These are phyloP conservation scores for Jamesozyma rosinii DNA, from an alignment of 805 yeast species.

Conservation along the genomic window DNA sequence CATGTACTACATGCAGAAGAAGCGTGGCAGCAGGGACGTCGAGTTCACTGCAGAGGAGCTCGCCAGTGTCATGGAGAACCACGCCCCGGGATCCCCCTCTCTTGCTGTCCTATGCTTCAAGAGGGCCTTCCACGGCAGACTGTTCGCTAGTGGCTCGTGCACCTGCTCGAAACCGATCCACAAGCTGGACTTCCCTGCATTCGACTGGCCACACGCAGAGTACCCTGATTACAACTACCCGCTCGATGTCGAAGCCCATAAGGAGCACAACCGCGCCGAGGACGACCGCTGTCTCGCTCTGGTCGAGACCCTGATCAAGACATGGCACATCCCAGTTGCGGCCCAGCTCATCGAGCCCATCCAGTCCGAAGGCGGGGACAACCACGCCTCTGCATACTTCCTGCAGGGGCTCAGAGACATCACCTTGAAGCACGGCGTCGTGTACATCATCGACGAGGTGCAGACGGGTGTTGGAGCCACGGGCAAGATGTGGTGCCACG, in stretches of 20 bases:
- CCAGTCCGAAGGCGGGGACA: conserved; percentile 71
- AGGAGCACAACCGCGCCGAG: conserved; percentile 57
- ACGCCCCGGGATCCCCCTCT: conserved; percentile 83
- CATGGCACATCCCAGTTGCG: conserved; percentile 72
- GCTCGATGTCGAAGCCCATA: conserved; percentile 55
- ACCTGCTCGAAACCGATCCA: conserved; percentile 94
- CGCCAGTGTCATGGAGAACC: conserved; percentile 65
- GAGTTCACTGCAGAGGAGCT: conserved; percentile 63
- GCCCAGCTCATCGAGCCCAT: conserved; percentile 85
- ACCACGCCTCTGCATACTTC: conserved; percentile 54
- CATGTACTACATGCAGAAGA: conserved; percentile 50
- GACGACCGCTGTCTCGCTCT: conserved; percentile 72
- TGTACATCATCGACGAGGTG: conserved; percentile 62
- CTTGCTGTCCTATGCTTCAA: conserved; percentile 78
- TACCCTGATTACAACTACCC: conserved; percentile 84
- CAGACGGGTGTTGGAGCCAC: conserved; percentile 71
- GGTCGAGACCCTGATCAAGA: conserved; percentile 60
- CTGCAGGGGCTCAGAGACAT: conserved; percentile 56
- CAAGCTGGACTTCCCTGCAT: conserved; percentile 85
- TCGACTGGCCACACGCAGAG: conserved; percentile 95
- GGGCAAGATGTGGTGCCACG: conserved; percentile 67
- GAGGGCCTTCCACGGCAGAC: conserved; percentile 89
- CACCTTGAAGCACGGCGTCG: conserved; percentile 46
- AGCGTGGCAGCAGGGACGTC: conserved; percentile 54
- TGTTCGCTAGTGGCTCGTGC: conserved; percentile 83